Evolutionary conservation across 2,329 filamentous ascomycete species (phyloP).

Genomic region (Penicillium palitans): DNA sequence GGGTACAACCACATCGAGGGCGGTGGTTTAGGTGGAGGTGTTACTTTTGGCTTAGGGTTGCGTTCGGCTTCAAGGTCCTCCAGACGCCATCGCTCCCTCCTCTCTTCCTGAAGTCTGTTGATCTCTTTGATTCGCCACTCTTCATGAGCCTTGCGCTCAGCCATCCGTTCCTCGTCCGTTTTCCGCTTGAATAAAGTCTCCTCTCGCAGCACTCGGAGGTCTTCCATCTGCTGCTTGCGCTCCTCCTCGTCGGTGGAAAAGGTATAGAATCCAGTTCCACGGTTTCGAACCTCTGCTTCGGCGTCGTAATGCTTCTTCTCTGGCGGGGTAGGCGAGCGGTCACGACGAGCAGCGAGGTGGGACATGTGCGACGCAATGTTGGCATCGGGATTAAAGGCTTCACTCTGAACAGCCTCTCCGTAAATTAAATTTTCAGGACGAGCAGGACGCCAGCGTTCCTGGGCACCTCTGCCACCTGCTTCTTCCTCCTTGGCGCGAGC

Average conservation of each 20-base stretch:
- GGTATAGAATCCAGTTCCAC: constrained; percentile 88
- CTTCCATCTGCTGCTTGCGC: constrained; percentile 72
- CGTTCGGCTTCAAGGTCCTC: not conserved
- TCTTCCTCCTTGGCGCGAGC: constrained; percentile 52
- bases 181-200: constrained; percentile 66
- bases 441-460: constrained; percentile 46
- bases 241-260: constrained; percentile 75
- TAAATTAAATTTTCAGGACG: constrained; percentile 71
- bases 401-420: constrained; percentile 79
- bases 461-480: constrained; percentile 15
- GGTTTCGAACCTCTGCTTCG: constrained; percentile 75
- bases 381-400: constrained; percentile 78
- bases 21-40: not conserved
- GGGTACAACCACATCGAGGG: not conserved
- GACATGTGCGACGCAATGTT: constrained; percentile 68
- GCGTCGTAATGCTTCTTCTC: constrained; percentile 83
- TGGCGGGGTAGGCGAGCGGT: constrained; percentile 77
- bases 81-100: constrained; percentile 21
- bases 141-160: constrained; percentile 61
- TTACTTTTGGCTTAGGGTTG: not conserved
- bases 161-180: constrained; percentile 58
- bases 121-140: constrained; percentile 48
- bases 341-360: constrained; percentile 72
- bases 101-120: constrained; percentile 46
- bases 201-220: constrained; percentile 64